Conservation (phyloP, 2,329 filamentous ascomycete genomes). For the Colletotrichum sp. region DNA sequence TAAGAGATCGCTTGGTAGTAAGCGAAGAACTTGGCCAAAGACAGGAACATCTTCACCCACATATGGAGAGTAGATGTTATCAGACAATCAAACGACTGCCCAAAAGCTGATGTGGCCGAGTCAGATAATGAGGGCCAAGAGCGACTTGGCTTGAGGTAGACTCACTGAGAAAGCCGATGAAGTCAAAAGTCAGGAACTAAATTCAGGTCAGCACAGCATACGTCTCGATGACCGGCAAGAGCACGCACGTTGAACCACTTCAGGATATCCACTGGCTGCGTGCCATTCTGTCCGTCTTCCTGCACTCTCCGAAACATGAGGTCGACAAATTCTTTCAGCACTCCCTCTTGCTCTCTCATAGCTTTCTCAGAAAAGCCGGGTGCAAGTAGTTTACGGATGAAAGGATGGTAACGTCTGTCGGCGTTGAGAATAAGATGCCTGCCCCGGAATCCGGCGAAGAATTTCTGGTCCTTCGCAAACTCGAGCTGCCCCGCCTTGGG, state of each 20-base stretch:
- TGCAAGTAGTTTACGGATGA: conserved; percentile 5
- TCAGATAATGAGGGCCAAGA: not conserved
- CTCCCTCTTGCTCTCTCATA: conserved; percentile 24
- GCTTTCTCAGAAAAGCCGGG: conserved; percentile 26
- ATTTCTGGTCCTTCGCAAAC: conserved; percentile 3
- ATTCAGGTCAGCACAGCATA: not conserved
- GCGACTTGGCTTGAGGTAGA: not conserved
- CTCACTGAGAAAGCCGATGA: conserved; percentile 29
- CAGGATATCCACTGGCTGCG: conserved; percentile 24
- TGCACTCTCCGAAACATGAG: conserved; percentile 40
- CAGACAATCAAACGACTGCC: conserved; percentile 31
- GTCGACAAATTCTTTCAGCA: conserved; percentile 40
- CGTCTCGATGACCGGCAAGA: not conserved
- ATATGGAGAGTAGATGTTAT: conserved; percentile 24
- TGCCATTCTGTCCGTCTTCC: conserved; percentile 26
- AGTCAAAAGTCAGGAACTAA: conserved; percentile 29
- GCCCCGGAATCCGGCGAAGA: not conserved
- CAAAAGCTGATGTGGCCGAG: conserved; percentile 22
- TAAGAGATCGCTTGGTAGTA: not conserved
- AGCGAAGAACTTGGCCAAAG: conserved; percentile 5
- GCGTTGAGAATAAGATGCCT: conserved; percentile 20
- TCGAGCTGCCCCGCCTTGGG: conserved; percentile 14
- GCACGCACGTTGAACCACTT: conserved; percentile 26
- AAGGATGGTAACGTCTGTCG: not conserved
- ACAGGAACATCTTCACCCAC: conserved; percentile 28